Conservation (phyloP, 2,329 filamentous ascomycete species). For the Domatiomyces catenatus region DNA sequence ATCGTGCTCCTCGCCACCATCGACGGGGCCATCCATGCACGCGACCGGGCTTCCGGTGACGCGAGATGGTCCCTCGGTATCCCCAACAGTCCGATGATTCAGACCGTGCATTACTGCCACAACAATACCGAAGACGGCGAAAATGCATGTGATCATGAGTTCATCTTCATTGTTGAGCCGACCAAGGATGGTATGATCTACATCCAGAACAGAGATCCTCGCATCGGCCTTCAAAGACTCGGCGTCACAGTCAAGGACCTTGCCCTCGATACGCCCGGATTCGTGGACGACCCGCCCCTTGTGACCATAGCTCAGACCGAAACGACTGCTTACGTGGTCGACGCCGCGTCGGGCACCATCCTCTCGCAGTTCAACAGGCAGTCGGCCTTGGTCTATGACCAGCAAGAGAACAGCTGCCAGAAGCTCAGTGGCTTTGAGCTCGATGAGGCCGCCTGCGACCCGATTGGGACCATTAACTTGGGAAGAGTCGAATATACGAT, state of each 20-base stretch:
- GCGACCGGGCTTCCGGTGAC: conserved; percentile 71
- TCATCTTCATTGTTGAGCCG: conserved; percentile 90
- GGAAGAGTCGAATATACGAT: conserved; percentile 84
- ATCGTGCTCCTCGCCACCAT: conserved; percentile 99
- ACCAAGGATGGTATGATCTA: conserved; percentile 75
- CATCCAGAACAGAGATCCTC: conserved; percentile 56
- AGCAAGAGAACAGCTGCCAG: conserved; percentile 51
- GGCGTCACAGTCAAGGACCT: conserved; percentile 52
- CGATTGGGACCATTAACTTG: conserved; percentile 64
- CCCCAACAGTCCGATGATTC: conserved; percentile 67
- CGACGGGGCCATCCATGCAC: conserved; percentile 88
- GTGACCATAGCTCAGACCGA: conserved; percentile 87
- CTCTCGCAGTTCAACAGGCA: conserved; percentile 62
- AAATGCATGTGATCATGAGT: conserved; percentile 56
- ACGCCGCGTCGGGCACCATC: conserved; percentile 69
- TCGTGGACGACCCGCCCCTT: conserved; percentile 55
- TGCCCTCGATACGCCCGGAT: conserved; percentile 67
- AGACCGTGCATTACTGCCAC: conserved; percentile 65
- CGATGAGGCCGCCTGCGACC: conserved; percentile 58
- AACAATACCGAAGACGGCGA: conserved; percentile 46
- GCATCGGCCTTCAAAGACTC: conserved; percentile 32
- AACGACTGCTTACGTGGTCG: conserved; percentile 74
- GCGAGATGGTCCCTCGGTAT: conserved; percentile 74
- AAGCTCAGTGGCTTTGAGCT: conserved; percentile 46
- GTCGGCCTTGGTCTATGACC: conserved; percentile 6